A percentile compares a stretch with the other conserved stretches of the same genome.
phyloP scores from a whole-genome alignment of 306 rosid species.

The Lithocarpus polystachyus region DNA sequence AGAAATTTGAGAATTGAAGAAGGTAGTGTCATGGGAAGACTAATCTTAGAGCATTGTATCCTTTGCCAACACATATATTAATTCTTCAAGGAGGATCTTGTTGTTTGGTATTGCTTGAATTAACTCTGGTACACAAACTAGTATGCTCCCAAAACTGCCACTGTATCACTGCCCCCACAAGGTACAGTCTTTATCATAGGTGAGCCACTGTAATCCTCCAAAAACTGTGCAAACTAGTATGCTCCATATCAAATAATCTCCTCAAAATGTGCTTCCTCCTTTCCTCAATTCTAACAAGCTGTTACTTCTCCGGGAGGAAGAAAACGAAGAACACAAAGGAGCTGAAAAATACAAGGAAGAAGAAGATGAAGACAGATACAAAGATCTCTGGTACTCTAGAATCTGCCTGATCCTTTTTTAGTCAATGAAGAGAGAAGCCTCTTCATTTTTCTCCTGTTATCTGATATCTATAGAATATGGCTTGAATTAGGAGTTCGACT shows the following conservation, averaged over 20 bases:
- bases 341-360: conserved; percentile 32
- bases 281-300: conserved; percentile 70
- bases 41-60: conserved; percentile 50
- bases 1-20: conserved; percentile 47
- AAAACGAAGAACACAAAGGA: conserved; percentile 30
- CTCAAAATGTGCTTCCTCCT: conserved; percentile 67
- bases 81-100: conserved; percentile 9
- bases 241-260: conserved; percentile 89
- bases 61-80: conserved; percentile 34
- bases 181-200: conserved; percentile 61
- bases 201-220: conserved; percentile 60
- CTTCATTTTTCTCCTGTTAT: conserved; percentile 57
- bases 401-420: conserved; percentile 51
- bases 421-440: conserved; percentile 33
- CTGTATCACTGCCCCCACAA: conserved; percentile 39
- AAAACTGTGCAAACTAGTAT: conserved; percentile 65
- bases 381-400: conserved; percentile 57
- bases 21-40: conserved; percentile 59
- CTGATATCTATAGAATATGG: not conserved
- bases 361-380: conserved; percentile 22
- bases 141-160: too few species aligned
- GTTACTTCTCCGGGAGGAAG: conserved; percentile 35
- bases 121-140: too few species aligned
- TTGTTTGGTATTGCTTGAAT: too few species aligned
- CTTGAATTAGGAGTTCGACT: too few species aligned